phyloP scores from a whole-genome alignment of 1,284 basidiomycete species.

The Coniophora puteana region DNA sequence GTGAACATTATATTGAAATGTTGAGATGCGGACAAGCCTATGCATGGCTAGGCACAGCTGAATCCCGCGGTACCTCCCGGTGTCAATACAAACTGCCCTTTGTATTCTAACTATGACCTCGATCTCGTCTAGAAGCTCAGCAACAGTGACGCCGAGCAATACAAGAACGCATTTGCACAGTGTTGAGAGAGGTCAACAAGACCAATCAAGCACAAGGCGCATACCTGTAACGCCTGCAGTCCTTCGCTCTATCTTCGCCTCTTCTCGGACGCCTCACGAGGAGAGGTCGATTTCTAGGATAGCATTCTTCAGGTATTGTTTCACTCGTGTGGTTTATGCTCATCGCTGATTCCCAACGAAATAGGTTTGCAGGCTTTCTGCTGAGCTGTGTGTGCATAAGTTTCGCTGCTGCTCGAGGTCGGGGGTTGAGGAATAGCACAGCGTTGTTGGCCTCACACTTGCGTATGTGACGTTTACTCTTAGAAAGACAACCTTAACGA shows the following conservation, averaged over 20 bases:
- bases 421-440: slow-evolving; percentile 59
- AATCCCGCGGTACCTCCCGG: too few species aligned
- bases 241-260: slow-evolving; percentile 76
- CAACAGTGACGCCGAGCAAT: slow-evolving; percentile 9
- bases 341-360: slow-evolving; percentile 3
- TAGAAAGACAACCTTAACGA: too few species aligned
- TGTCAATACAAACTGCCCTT: too few species aligned
- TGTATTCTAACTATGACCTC: too few species aligned
- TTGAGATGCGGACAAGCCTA: too few species aligned
- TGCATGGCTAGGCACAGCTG: too few species aligned
- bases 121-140: slow-evolving; percentile 37
- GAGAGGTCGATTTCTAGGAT: slow-evolving; percentile 77
- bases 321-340: not conserved
- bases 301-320: slow-evolving; percentile 72
- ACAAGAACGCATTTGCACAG: too few species aligned
- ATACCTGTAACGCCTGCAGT: slow-evolving; percentile 80
- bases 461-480: not conserved
- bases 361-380: slow-evolving; percentile 74
- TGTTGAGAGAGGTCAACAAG: too few species aligned
- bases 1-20: too few species aligned
- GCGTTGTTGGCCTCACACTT: slow-evolving; percentile 38
- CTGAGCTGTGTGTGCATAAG: slow-evolving; percentile 78
- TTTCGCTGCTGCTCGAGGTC: slow-evolving; percentile 62
- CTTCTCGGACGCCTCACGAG: slow-evolving; percentile 71
- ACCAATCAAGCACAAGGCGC: slow-evolving; percentile 34